A percentile compares a stretch with the other conserved stretches of the same genome.
Conservation (phyloP, 495 filamentous ascomycete species). For the Saxispiralis lemnorum region DNA sequence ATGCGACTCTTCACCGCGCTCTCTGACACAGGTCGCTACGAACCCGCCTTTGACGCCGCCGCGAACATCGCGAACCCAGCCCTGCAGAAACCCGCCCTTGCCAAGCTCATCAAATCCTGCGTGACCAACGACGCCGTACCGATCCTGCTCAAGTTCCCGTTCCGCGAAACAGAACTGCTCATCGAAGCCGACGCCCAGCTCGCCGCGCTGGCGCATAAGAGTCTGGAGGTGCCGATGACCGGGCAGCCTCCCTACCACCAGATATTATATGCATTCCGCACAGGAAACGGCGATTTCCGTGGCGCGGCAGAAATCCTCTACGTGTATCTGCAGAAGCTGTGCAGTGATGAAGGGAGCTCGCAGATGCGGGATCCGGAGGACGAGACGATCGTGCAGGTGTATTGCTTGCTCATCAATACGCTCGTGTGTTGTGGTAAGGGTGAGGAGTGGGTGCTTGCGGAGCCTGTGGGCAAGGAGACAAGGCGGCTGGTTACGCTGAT, state of each 20-base stretch:
- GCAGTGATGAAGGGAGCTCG: conserved; percentile 33
- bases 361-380: conserved; percentile 37
- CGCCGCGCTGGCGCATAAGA: conserved; percentile 39
- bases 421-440: conserved; percentile 65
- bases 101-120: conserved; percentile 5
- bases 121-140: conserved; percentile 5
- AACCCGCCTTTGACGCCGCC: conserved; percentile 66
- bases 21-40: conserved; percentile 56
- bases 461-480: conserved; percentile 25
- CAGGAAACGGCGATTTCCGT: conserved; percentile 66
- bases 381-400: conserved; percentile 40
- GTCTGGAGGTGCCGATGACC: conserved; percentile 31
- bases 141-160: conserved; percentile 54
- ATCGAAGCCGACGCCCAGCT: conserved; percentile 63
- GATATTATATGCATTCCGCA: conserved; percentile 72
- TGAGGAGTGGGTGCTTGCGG: conserved; percentile 54
- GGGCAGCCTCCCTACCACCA: conserved; percentile 37
- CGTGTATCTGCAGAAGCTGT: conserved; percentile 45
- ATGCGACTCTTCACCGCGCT: conserved; percentile 68
- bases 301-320: conserved; percentile 67
- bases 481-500: conserved; percentile 60
- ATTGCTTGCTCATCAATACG: conserved; percentile 73
- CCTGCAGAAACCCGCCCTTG: conserved; percentile 1
- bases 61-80: conserved; percentile 2
- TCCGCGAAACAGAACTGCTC: conserved; percentile 45